A percentile compares a stretch with the other conserved stretches of the same genome.
Evolutionary conservation across 176 grass and related monocot genomes (phyloP).

Genomic region (Zoysia japonica): DNA sequence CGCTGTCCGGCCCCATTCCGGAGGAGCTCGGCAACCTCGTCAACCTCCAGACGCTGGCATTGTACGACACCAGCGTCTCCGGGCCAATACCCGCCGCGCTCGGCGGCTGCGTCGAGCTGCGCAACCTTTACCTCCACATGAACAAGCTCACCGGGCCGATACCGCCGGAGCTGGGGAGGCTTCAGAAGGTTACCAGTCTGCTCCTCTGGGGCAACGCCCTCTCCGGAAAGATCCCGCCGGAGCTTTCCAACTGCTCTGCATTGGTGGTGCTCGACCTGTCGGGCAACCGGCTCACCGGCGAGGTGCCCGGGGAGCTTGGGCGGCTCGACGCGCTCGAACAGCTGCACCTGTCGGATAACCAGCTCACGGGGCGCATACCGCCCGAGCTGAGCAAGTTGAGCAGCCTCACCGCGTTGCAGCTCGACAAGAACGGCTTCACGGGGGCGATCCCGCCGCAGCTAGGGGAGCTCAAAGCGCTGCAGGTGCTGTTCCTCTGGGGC

Average conservation of each 20-base stretch:
- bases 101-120: conserved; percentile 73
- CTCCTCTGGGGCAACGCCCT: conserved; percentile 82
- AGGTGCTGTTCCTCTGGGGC: conserved; percentile 84
- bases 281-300: conserved; percentile 65
- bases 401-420: conserved; percentile 75
- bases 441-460: conserved; percentile 62
- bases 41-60: conserved; percentile 75
- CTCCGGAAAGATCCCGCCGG: conserved; percentile 59
- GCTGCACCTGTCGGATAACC: conserved; percentile 84
- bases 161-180: conserved; percentile 62
- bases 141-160: conserved; percentile 78
- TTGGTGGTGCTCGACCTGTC: conserved; percentile 82
- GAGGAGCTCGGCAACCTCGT: conserved; percentile 73
- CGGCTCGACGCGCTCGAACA: conserved; percentile 63
- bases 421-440: conserved; percentile 73
- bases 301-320: conserved; percentile 63
- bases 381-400: conserved; percentile 67
- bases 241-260: conserved; percentile 70
- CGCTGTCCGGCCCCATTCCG: conserved; percentile 76
- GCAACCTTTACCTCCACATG: conserved; percentile 84
- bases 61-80: conserved; percentile 81
- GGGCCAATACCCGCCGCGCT: conserved; percentile 65
- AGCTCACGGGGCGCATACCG: conserved; percentile 63
- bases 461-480: conserved; percentile 63
- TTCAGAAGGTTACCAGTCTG: conserved; percentile 83